Evolutionary conservation across 257 asterid species (phyloP).

Genomic region (Echium plantagineum): DNA sequence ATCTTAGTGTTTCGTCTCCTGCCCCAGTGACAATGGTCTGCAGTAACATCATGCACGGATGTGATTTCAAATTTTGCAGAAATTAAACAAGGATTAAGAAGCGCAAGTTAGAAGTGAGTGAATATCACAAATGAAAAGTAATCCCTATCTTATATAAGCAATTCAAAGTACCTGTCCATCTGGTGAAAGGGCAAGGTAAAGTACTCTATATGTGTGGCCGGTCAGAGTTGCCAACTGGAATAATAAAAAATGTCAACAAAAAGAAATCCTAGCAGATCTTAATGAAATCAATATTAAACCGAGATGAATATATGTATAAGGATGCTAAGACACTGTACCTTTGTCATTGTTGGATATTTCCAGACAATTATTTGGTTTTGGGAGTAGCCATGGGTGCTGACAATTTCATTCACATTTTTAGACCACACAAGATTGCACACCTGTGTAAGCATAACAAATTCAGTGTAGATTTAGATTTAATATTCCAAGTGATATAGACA

Average conservation of each 20-base stretch:
- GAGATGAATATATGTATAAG: not conserved
- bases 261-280: not conserved
- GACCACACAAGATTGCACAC: conserved; percentile 98
- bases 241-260: not conserved
- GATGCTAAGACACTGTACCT: conserved; percentile 32
- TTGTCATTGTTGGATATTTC: conserved; percentile 90
- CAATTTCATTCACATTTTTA: conserved; percentile 90
- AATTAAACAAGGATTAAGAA: not conserved
- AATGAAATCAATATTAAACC: not conserved
- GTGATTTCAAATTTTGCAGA: conserved; percentile 2
- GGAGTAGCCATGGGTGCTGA: conserved; percentile 91
- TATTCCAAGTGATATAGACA: not conserved
- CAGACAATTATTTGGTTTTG: conserved; percentile 89
- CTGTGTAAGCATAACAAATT: conserved; percentile 26
- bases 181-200: conserved; percentile 91
- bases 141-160: not conserved
- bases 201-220: conserved; percentile 82
- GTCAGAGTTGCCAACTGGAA: conserved; percentile 88
- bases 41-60: conserved; percentile 1
- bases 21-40: conserved; percentile 98
- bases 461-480: not conserved
- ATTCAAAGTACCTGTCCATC: conserved; percentile 71
- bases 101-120: not conserved
- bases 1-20: conserved; percentile 92
- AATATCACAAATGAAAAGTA: not conserved